phyloP scores from a whole-genome alignment of 2,329 filamentous ascomycete genomes.

The Drechslerella stenobrocha region DNA sequence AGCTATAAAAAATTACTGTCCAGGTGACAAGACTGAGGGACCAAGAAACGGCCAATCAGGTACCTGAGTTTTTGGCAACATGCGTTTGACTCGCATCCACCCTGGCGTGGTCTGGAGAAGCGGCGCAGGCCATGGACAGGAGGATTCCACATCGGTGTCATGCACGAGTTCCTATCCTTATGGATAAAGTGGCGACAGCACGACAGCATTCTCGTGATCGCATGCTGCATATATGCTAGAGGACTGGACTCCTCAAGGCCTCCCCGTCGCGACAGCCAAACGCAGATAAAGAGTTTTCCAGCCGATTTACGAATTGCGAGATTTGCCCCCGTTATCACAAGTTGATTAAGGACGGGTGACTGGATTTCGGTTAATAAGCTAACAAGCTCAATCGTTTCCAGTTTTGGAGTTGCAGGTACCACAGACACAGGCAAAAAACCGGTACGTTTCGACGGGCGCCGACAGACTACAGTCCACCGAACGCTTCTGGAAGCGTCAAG shows the following conservation, averaged over 20 bases:
- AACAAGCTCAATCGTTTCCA: no score
- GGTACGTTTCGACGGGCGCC: background rate
- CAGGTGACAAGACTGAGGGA: conserved; percentile 26
- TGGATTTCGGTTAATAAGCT: conserved; percentile 45
- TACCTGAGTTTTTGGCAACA: conserved; percentile 6
- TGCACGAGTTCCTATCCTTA: background rate
- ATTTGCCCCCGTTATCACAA: background rate
- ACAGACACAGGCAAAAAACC: conserved; percentile 21
- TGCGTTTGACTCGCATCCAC: conserved; percentile 15
- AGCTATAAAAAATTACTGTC: conserved; percentile 22
- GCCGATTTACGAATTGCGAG: no score
- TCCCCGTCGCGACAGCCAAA: background rate
- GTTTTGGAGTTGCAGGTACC: conserved; percentile 17
- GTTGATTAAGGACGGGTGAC: conserved; percentile 18
- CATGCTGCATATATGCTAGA: background rate
- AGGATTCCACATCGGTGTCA: background rate
- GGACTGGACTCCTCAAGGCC: no score
- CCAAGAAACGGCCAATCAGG: conserved; percentile 26
- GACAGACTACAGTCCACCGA: conserved; percentile 17
- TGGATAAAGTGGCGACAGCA: background rate
- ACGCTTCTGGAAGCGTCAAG: conserved; percentile 39
- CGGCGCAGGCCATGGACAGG: background rate
- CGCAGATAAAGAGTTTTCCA: no score
- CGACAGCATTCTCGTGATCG: background rate
- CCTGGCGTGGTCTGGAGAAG: background rate